phyloP scores from a whole-genome alignment of 768 basidiomycete genomes.

The Xerocomellus chrysenteron region DNA sequence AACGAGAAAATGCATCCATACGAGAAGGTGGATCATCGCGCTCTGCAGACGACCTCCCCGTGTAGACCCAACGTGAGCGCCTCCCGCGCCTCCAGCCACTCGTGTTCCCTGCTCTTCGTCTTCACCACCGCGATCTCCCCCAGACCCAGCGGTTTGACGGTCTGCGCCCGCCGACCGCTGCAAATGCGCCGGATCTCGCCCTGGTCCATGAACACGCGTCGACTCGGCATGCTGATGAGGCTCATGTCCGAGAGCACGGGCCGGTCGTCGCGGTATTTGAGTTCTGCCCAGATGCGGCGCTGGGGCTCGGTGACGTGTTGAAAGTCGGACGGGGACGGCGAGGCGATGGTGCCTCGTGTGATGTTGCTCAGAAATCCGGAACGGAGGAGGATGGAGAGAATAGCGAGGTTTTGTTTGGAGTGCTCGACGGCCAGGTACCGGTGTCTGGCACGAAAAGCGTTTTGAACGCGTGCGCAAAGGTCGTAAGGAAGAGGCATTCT shows the following conservation, averaged over 20 bases:
- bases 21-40: slow-evolving; percentile 38
- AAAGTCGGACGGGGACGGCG: slow-evolving; percentile 67
- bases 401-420: slow-evolving; percentile 85
- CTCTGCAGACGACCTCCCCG: slow-evolving; percentile 89
- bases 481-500: slow-evolving; percentile 68
- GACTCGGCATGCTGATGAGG: slow-evolving; percentile 82
- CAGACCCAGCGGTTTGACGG: slow-evolving; percentile 80
- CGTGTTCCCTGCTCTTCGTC: slow-evolving; percentile 66
- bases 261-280: slow-evolving; percentile 90
- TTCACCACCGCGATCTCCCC: slow-evolving; percentile 90
- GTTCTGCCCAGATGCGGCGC: slow-evolving; percentile 86
- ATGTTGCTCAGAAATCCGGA: slow-evolving; percentile 84
- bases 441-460: slow-evolving; percentile 88
- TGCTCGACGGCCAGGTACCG: slow-evolving; percentile 74
- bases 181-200: slow-evolving; percentile 77
- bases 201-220: slow-evolving; percentile 71
- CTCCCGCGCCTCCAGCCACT: slow-evolving; percentile 93
- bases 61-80: slow-evolving; percentile 73
- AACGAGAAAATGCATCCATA: neutral
- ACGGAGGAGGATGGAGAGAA: slow-evolving; percentile 89
- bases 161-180: slow-evolving; percentile 77
- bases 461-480: slow-evolving; percentile 88
- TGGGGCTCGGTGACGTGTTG: slow-evolving; percentile 56
- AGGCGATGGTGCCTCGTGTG: slow-evolving; percentile 70
- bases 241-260: slow-evolving; percentile 80